Percentiles rank a stretch among this genome's conserved stretches.
Conservation (phyloP, 495 filamentous ascomycete genomes). For the Hyaloscypha finlandica region DNA sequence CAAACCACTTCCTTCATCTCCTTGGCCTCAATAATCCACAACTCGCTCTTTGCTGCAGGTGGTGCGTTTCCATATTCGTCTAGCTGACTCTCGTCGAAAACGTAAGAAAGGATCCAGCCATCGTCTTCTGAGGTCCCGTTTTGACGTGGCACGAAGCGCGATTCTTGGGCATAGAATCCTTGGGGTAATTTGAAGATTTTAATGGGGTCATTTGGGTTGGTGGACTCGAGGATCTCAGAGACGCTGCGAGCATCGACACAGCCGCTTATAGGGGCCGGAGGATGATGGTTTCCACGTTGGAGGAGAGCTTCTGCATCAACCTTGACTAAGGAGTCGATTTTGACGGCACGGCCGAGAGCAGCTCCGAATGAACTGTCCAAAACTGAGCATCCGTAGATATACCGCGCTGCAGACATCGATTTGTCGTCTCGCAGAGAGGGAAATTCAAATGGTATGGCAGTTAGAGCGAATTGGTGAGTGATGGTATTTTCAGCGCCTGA, state of each 20-base stretch:
- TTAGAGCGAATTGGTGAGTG: slow-evolving; percentile 60
- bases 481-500: slow-evolving; percentile 38
- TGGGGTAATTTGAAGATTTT: slow-evolving; percentile 57
- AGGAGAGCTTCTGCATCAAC: slow-evolving; percentile 54
- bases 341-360: slow-evolving; percentile 55
- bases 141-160: slow-evolving; percentile 57
- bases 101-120: slow-evolving; percentile 27
- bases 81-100: slow-evolving; percentile 45
- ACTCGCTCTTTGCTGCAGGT: slow-evolving; percentile 49
- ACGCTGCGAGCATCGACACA: slow-evolving; percentile 56
- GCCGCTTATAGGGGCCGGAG: slow-evolving; percentile 51
- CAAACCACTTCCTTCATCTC: slow-evolving; percentile 58
- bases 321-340: slow-evolving; percentile 64
- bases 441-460: slow-evolving; percentile 64
- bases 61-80: slow-evolving; percentile 43
- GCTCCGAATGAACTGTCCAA: slow-evolving; percentile 48
- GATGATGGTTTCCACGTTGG: slow-evolving; percentile 18
- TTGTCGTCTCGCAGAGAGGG: slow-evolving; percentile 50
- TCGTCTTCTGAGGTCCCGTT: slow-evolving; percentile 36
- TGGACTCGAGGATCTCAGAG: slow-evolving; percentile 41
- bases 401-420: slow-evolving; percentile 56
- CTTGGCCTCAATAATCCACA: slow-evolving; percentile 66
- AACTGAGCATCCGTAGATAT: slow-evolving; percentile 59
- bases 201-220: slow-evolving; percentile 53
- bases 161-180: slow-evolving; percentile 64